Evolutionary conservation across 192 early-diverging fungal species (phyloP), one percentile per base, ranked within the genome.

Genomic region (Piromyces finnis): DNA sequence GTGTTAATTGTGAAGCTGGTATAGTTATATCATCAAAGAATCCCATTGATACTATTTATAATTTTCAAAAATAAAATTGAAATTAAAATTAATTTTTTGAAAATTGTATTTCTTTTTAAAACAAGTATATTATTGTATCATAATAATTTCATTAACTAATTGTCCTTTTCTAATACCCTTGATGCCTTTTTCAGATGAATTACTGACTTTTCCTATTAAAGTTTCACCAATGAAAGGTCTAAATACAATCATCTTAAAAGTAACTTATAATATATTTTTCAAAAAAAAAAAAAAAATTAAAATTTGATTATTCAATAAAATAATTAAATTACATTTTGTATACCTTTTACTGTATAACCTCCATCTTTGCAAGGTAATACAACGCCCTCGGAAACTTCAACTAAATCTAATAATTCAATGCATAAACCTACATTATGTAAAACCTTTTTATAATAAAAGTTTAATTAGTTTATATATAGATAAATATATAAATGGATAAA

Each of bases 341-440:
- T 82, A 92, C 92, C 90, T 85, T 92, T 93, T 81, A 90, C 84
- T 83, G 92, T 92, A 82, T 88, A 92, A 80, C 92, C 88, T 29
- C 94, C 94, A 78, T 96, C 94, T 77, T 91, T 89, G 68, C 91
- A 91, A 77, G 94, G 90, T 80, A 96, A 91, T 80, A 98, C 93
- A 79, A 92, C 90, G 37, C 91, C 94, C 77, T 98, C 95, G 82
- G 92, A 92, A n/a, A 92, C 88, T 30, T 92, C 87, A 0, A 95
- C 51, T 30, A 98, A 85, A 82, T 98, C 96, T 81, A 88, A 88
- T 14, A 93, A 90, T 13, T 92, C 88, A 77, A 98, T 93, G 84
- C 96, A 97, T 6, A 98, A 90, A 16, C 96, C 96, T 27, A 96
- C 86, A 82, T 96, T 92, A 82, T 96, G 95, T 29, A 97, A 84